Evolutionary conservation across 73 alveolate genomes (phyloP).

Genomic region (Loxodes magnus): DNA sequence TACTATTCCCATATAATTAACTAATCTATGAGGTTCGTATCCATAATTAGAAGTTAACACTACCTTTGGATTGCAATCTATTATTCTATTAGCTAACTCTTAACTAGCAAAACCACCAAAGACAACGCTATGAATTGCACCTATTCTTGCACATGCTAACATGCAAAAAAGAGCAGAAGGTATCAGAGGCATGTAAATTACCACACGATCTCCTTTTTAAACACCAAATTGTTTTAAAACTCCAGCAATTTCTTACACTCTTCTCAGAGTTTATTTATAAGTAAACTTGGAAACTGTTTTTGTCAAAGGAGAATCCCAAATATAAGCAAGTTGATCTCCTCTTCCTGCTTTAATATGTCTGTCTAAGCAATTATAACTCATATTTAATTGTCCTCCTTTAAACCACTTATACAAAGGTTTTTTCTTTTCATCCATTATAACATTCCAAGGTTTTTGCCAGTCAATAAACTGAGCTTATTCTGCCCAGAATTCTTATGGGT

Average conservation of each 20-base stretch:
- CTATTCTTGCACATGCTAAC: constrained; percentile 97
- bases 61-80: constrained; percentile 75
- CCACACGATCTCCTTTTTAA: constrained; percentile 87
- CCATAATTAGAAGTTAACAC: constrained; percentile 94
- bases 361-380: constrained; percentile 96
- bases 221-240: constrained; percentile 38
- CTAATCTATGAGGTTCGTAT: constrained; percentile 76
- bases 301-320: constrained; percentile 60
- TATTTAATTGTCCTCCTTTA: constrained; percentile 79
- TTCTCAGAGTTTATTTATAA: constrained; percentile 65
- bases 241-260: constrained; percentile 83
- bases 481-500: constrained; percentile 47
- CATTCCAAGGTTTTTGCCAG: constrained; percentile 40
- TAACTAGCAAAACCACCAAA: constrained; percentile 99
- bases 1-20: constrained; percentile 66
- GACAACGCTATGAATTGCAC: constrained; percentile 99
- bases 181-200: constrained; percentile 97
- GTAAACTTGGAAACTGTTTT: constrained; percentile 49
- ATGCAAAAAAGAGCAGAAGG: constrained; percentile 93
- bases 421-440: constrained; percentile 34
- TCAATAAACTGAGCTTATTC: constrained; percentile 15
- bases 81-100: constrained; percentile 90
- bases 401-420: constrained; percentile 77
- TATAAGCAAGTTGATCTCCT: constrained; percentile 52
- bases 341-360: constrained; percentile 72